phyloP scores from a whole-genome alignment of 108 stramenopile genomes.

The Skeletonema potamos region DNA sequence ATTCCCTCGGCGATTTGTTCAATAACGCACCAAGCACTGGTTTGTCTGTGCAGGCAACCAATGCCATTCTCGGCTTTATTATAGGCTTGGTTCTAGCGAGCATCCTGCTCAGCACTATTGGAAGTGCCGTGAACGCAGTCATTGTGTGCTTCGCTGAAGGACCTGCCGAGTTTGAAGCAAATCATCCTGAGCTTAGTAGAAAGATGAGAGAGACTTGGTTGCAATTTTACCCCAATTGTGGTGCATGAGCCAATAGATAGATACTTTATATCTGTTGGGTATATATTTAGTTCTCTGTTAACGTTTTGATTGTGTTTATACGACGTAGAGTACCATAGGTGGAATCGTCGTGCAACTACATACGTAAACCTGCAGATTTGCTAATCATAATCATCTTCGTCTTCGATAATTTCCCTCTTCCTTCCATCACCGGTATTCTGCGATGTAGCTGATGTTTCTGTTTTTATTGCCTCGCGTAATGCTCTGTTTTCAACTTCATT shows the following conservation, averaged over 20 bases:
- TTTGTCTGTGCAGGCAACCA: not conserved
- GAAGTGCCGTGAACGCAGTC: constrained; percentile 83
- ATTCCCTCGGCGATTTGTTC: constrained; percentile 12
- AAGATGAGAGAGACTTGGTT: constrained; percentile 75
- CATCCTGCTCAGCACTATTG: constrained; percentile 66
- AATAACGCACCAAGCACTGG: not conserved
- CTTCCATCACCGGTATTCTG: not conserved
- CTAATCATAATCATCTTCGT: constrained; percentile 30
- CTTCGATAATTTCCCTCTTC: constrained; percentile 9
- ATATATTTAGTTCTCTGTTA: not conserved
- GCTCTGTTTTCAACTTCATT: not conserved
- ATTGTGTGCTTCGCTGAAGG: constrained; percentile 90
- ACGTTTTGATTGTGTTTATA: not conserved
- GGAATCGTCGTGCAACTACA: not conserved
- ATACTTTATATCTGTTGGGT: not conserved
- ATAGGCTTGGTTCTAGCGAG: constrained; percentile 68
- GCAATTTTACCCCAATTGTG: constrained; percentile 39
- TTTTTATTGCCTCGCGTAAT: constrained; percentile 5
- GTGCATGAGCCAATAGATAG: constrained; percentile 1
- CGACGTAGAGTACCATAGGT: not conserved
- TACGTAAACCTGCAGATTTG: not conserved
- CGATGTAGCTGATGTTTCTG: not conserved
- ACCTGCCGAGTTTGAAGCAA: constrained; percentile 74
- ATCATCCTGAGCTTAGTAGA: constrained; percentile 79
- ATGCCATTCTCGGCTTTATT: constrained; percentile 58